Evolutionary conservation across 73 alveolate genomes (phyloP), one percentile per base, ranked within the genome.

Genomic region (Stentor coeruleus): DNA sequence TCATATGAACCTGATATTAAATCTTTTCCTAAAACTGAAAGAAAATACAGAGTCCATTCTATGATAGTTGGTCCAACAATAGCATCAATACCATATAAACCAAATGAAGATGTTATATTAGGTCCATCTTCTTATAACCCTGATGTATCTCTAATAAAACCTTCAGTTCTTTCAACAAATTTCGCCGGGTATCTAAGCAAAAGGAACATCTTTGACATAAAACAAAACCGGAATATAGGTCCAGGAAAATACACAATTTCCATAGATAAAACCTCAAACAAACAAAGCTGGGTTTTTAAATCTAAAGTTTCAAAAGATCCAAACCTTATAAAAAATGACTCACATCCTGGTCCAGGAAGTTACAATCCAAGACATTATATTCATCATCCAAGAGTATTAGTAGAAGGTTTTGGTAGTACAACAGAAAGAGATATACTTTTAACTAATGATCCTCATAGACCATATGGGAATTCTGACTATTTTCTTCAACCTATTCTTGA

Each of bases 371-470:
- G 33, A 33, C 37, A 28, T 20, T 31, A 20, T 11, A 26, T 20
- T 0, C n/a, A 66, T 20, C 79, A 66, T 14, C n/a, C 79, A 66
- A 20, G 37, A 66, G 79, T 31, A 66, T 0, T 66, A 66, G 79
- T 31, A 28, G 79, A 66, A 66, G 79, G 79, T 40, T 66, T 66
- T 33, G 79, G 79, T 1, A 66, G 79, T 31, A 66, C 79, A 66
- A 66, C 79, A 0, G 79, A 66, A 31, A 66, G 79, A 66, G 79
- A 66, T 26, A 31, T 66, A 1, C 11, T 20, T 26, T 26, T 66
- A 14, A 28, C 79, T 28, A 66, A 66, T 33, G 79, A 66, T 1
- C 36, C 42, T 14, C 39, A 20, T 33, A 66, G 79, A 1, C 39
- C 39, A 14, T 20, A 33, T 1, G 79, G 40, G 14, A 28, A 66